Evolutionary conservation across 805 yeast genomes (phyloP), one percentile per base, ranked within the genome.

Genomic region (Pichia kluyveri): DNA sequence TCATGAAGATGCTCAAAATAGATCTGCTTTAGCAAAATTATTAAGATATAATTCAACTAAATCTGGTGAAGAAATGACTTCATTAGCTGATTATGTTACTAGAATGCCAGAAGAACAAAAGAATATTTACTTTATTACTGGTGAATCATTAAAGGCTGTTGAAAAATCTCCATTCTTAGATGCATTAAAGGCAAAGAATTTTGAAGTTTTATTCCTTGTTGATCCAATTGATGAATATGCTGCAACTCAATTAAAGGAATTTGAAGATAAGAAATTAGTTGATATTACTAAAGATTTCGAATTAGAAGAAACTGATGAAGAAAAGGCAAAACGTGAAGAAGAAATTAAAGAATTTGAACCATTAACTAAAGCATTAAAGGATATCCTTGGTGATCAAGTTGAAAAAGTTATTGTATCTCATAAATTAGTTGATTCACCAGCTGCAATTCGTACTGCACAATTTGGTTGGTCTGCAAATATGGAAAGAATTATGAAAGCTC

Each of bases 401-500:
- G 99, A 93, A 80, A 93, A 93, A 80, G 99, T 95, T 73, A 89
- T 90, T 68, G 96, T 93, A 57, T 89, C 98, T 57, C 95, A 91
- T 77, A 89, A 88, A 76, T 82, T 93, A 68, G 88, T 90, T 63
- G 97, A 90, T 67, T 90, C 98, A 51, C 99, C 99, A 72, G 99
- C 99, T 71, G 99, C 99, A 62, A 93, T 93, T 70, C 89, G 99
- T 82, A 93, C 99, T 60, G 98, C 97, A 61, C 98, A 93, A 79
- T 93, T 93, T 72, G 99, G 99, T 71, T 93, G 99, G 99, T 93
- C 99, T 60, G 99, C 99, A 66, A 93, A 93, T 81, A 93, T 93
- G 99, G 99, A 93, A 80, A 91, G 99, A 85, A 93, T 93, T 81
- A 93, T 93, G 99, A 93, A 93, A 81, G 99, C 99, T 54, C 99